Percentiles rank a stretch among this genome's conserved stretches.
phyloP scores from a whole-genome alignment of 176 grass and related monocot genomes.

The Aegilops bicornis region DNA sequence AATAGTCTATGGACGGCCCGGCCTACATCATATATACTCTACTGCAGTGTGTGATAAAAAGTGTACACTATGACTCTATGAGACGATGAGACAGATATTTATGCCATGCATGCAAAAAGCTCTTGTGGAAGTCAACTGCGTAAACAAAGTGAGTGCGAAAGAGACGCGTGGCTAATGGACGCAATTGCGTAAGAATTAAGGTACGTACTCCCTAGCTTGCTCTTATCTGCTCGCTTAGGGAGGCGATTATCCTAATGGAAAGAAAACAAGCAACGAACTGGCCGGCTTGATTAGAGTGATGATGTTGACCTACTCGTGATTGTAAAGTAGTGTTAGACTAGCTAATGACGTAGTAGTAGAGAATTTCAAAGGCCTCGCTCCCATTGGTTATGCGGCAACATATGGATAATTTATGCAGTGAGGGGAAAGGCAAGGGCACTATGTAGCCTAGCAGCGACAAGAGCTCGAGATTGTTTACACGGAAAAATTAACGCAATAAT shows the following conservation, averaged over 20 bases:
- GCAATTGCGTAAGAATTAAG: constrained; percentile 51
- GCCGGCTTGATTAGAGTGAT: not conserved
- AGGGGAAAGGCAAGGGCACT: constrained; percentile 23
- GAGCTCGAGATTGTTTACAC: constrained; percentile 10
- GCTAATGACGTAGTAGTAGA: constrained; percentile 14
- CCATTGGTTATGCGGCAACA: constrained; percentile 6
- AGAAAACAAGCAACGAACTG: not conserved
- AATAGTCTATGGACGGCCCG: constrained; percentile 4
- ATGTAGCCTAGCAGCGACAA: constrained; percentile 17
- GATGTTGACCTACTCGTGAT: constrained; percentile 47
- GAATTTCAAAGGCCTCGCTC: not conserved
- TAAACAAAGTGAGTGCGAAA: constrained; percentile 32
- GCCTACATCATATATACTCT: not conserved
- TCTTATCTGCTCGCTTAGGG: constrained; percentile 28
- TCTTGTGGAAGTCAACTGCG: constrained; percentile 35
- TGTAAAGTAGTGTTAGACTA: constrained; percentile 29
- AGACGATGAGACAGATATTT: not conserved
- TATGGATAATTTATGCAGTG: constrained; percentile 1
- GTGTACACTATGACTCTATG: no score
- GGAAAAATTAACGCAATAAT: not conserved
- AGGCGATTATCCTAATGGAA: constrained; percentile 10
- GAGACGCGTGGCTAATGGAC: constrained; percentile 22
- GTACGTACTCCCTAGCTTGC: not conserved
- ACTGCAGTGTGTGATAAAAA: not conserved
- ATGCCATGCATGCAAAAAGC: not conserved